Evolutionary conservation across 768 basidiomycete species (phyloP).

Genomic region (Candolleomyces aberdarensis): DNA sequence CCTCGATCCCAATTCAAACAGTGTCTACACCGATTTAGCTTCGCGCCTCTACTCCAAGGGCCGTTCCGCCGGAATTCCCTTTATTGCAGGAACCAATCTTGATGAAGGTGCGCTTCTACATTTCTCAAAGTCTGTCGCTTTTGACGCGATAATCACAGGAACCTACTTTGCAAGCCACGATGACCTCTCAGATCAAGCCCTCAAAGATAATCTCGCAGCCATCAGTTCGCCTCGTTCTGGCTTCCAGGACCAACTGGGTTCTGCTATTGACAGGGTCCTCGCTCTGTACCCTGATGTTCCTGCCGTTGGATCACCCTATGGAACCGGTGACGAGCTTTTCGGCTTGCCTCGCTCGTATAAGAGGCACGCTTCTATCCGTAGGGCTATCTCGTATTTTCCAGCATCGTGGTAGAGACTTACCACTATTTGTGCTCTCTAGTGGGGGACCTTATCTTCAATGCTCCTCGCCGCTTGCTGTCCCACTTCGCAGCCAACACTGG

Average conservation of each 20-base stretch:
- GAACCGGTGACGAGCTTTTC: constrained; percentile 44
- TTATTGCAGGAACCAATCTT: constrained; percentile 41
- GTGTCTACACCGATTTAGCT: constrained; percentile 36
- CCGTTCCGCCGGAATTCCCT: constrained; percentile 33
- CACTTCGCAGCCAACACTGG: constrained; percentile 35
- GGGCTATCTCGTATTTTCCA: background rate
- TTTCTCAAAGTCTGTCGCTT: no score
- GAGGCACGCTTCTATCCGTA: constrained; percentile 28
- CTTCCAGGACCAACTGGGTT: constrained; percentile 15
- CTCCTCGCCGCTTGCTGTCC: constrained; percentile 37
- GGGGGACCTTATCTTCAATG: constrained; percentile 39
- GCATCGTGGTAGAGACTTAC: background rate
- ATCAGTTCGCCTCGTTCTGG: no score
- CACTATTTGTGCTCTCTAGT: constrained; percentile 10
- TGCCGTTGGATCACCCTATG: constrained; percentile 42
- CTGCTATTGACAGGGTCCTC: constrained; percentile 23
- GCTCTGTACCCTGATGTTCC: constrained; percentile 41
- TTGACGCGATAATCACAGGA: no score
- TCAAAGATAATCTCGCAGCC: constrained; percentile 11
- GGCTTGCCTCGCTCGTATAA: constrained; percentile 32
- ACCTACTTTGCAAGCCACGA: constrained; percentile 24
- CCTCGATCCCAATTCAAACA: constrained; percentile 34
- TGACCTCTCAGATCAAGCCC: constrained; percentile 20
- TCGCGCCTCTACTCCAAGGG: constrained; percentile 27
- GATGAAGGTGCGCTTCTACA: constrained; percentile 39